Conservation (phyloP, 2,329 filamentous ascomycete species). For the Aurifilum marmelostoma region DNA sequence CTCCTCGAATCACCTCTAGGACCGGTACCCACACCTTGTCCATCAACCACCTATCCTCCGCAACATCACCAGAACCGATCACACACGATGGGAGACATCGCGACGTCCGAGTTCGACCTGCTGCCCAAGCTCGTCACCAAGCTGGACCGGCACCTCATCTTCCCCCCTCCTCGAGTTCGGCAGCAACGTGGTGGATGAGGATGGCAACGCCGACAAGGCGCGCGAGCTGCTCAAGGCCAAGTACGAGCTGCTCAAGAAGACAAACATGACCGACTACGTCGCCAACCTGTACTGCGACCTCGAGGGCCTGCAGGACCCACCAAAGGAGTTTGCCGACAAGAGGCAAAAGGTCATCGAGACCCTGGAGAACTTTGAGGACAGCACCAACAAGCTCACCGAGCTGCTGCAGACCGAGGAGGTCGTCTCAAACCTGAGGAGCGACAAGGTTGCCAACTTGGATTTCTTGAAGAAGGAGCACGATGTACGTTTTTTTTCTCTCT, state of each 20-base stretch:
- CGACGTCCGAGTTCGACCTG: conserved; percentile 49
- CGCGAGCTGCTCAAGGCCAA: conserved; percentile 81
- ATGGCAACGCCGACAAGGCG: conserved; percentile 57
- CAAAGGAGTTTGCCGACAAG: conserved; percentile 86
- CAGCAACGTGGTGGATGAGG: conserved; percentile 76
- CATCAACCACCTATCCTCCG: background rate
- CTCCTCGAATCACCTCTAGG: background rate
- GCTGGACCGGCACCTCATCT: conserved; percentile 95
- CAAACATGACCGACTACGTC: conserved; percentile 99
- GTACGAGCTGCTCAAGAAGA: conserved; percentile 92
- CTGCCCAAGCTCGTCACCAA: conserved; percentile 87
- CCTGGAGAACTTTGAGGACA: conserved; percentile 82
- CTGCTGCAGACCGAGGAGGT: conserved; percentile 88
- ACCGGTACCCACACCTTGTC: background rate
- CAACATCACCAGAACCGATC: background rate
- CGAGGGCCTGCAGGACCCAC: conserved; percentile 75
- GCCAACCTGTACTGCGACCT: conserved; percentile 90
- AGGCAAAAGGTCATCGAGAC: conserved; percentile 84
- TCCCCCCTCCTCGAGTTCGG: conserved; percentile 94
- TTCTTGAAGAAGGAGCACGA: conserved; percentile 96
- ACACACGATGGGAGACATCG: conserved; percentile 25
- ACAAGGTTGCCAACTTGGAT: conserved; percentile 98
- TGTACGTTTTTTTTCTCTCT: conserved; percentile 60
- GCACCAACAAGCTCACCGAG: conserved; percentile 85
- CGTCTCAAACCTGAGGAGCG: conserved; percentile 85